A percentile compares a stretch with the other conserved stretches of the same genome.
phyloP scores from a whole-genome alignment of 164 flowering plant genomes.

The Vitis amurensis region DNA sequence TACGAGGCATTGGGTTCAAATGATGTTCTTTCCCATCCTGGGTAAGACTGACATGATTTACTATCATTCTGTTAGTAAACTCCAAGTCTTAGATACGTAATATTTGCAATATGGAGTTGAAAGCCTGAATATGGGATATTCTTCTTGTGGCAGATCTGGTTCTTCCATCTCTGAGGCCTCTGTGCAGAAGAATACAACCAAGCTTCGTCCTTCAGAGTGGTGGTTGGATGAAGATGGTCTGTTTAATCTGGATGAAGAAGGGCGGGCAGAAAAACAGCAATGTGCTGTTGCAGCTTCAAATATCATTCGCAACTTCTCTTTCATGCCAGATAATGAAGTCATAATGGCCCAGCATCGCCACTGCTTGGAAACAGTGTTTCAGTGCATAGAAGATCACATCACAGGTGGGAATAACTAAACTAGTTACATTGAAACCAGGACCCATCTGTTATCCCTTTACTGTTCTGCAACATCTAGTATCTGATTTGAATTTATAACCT shows the following conservation, averaged over 20 bases:
- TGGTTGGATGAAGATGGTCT: conserved; percentile 93
- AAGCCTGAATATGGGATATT: conserved; percentile 2
- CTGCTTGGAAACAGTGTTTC: conserved; percentile 81
- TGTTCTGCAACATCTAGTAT: not conserved
- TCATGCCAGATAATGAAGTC: conserved; percentile 89
- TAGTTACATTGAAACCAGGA: not conserved
- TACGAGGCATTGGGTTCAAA: conserved; percentile 54
- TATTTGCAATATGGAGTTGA: not conserved
- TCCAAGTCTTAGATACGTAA: not conserved
- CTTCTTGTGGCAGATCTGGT: conserved; percentile 38
- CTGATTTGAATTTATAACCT: too few species aligned
- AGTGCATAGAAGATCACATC: conserved; percentile 72
- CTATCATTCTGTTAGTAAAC: not conserved
- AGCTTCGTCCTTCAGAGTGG: conserved; percentile 57
- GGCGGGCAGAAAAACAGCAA: conserved; percentile 83
- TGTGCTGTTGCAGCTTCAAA: conserved; percentile 98
- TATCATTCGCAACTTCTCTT: conserved; percentile 91
- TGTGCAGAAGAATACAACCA: conserved; percentile 30
- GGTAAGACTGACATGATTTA: conserved; percentile 31
- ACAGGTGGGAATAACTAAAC: conserved; percentile 39
- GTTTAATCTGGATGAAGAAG: conserved; percentile 94
- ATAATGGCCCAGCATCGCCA: conserved; percentile 85
- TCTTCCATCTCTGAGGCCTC: conserved; percentile 43
- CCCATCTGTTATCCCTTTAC: not conserved
- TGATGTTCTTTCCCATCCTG: conserved; percentile 31